Evolutionary conservation across 2,329 filamentous ascomycete species (phyloP).

Genomic region (Zymoseptoria tritici): DNA sequence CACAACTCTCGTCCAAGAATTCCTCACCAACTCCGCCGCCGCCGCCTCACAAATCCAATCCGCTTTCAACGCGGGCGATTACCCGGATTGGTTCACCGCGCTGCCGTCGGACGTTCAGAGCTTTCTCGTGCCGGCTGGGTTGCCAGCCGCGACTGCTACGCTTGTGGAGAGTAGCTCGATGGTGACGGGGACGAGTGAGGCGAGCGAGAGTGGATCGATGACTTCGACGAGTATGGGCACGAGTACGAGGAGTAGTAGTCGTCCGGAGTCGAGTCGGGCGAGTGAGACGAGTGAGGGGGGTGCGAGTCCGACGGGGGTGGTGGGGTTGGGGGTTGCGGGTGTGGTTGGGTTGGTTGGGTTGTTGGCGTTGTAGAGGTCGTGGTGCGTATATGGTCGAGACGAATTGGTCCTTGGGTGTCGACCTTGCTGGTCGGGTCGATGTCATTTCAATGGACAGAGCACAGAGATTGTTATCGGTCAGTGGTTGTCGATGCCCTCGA

Average conservation of each 20-base stretch:
- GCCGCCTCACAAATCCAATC: conserved; percentile 37
- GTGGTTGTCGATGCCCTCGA: too few relatives aligned
- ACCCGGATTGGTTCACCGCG: conserved; percentile 39
- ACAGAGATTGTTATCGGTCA: too few relatives aligned
- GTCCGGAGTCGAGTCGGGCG: background rate
- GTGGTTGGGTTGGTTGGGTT: conserved; percentile 6
- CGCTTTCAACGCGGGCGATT: conserved; percentile 36
- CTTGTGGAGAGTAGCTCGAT: background rate
- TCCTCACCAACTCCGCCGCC: conserved; percentile 35
- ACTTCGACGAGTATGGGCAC: background rate
- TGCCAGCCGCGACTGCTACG: conserved; percentile 18
- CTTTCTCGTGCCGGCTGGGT: conserved; percentile 30
- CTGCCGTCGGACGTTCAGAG: conserved; percentile 40
- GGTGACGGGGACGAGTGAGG: background rate
- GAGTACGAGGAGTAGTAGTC: background rate
- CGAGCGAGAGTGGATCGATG: background rate
- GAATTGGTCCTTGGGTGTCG: too few relatives aligned
- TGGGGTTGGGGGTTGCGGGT: background rate
- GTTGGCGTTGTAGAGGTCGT: conserved; percentile 1
- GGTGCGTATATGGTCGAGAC: background rate
- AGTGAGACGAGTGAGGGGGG: background rate
- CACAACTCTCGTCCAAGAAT: conserved; percentile 32
- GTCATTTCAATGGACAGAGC: too few relatives aligned
- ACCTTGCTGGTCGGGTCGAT: too few relatives aligned
- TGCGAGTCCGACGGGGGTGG: background rate